Evolutionary conservation across 306 rosid species (phyloP).

Genomic region (Cucurbita pepo): DNA sequence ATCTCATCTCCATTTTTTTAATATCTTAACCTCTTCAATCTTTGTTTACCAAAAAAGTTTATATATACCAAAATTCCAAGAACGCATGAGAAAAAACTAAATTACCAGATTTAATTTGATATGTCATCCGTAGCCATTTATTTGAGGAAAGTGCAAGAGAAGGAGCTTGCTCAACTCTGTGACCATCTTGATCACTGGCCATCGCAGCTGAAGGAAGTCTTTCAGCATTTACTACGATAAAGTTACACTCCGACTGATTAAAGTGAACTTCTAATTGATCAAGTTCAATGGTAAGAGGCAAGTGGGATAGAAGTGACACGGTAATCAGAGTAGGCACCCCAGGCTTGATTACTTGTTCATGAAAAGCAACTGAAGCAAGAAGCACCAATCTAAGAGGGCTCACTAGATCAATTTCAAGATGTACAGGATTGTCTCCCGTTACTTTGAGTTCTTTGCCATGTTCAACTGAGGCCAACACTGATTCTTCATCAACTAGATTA

Average conservation of each 20-base stretch:
- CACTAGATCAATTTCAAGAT: conserved; percentile 78
- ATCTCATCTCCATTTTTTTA: neutral
- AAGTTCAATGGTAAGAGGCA: conserved; percentile 57
- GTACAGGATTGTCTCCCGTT: conserved; percentile 36
- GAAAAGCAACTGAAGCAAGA: conserved; percentile 90
- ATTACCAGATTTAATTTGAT: conserved; percentile 67
- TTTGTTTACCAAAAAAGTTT: neutral
- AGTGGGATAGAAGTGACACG: conserved; percentile 64
- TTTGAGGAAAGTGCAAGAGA: conserved; percentile 54
- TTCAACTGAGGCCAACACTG: conserved; percentile 26
- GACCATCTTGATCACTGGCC: conserved; percentile 29
- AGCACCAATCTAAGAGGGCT: conserved; percentile 85
- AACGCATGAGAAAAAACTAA: neutral
- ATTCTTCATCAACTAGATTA: conserved; percentile 36
- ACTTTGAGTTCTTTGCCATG: conserved; percentile 30
- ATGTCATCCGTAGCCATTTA: conserved; percentile 82
- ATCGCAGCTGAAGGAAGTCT: conserved; percentile 21
- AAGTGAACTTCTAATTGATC: conserved; percentile 80
- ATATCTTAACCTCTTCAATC: neutral
- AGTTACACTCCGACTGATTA: conserved; percentile 74
- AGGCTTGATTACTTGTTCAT: conserved; percentile 71
- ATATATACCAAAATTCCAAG: neutral
- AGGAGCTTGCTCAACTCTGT: conserved; percentile 34
- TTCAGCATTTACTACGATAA: conserved; percentile 44
- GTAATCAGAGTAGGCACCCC: conserved; percentile 45